Conservation (phyloP, 2,329 filamentous ascomycete species). For the Madurella fahalii region DNA sequence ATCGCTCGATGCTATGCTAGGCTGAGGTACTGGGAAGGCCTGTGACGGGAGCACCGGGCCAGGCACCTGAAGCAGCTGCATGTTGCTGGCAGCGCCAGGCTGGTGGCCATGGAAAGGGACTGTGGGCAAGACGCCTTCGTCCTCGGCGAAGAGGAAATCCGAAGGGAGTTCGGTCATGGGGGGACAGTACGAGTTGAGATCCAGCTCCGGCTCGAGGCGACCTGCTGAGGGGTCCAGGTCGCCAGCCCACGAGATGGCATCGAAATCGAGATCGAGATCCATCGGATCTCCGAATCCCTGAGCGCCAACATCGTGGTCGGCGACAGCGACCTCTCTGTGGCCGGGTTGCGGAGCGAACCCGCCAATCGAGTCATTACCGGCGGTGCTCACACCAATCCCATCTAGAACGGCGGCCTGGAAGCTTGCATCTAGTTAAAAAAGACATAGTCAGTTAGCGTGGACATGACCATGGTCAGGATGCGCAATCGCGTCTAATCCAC, state of each 20-base stretch:
- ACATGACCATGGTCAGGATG: neutral
- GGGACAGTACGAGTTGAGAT: neutral
- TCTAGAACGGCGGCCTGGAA: conserved; percentile 1
- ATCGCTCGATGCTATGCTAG: conserved; percentile 1
- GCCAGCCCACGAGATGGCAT: conserved; percentile 23
- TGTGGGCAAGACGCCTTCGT: conserved; percentile 19
- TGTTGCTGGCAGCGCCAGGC: neutral
- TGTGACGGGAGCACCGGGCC: neutral
- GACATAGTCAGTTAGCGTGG: neutral
- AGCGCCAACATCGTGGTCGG: neutral
- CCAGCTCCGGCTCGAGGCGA: conserved; percentile 7
- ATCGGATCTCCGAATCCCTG: conserved; percentile 23
- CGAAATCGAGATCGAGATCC: conserved; percentile 30
- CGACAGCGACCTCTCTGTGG: neutral
- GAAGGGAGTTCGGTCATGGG: conserved; percentile 6
- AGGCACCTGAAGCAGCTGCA: neutral
- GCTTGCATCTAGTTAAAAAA: neutral
- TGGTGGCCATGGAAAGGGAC: neutral
- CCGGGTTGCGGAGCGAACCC: neutral
- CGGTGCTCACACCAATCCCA: neutral
- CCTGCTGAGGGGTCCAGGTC: conserved; percentile 20
- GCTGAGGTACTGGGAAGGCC: neutral
- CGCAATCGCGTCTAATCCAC: neutral
- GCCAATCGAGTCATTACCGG: neutral
- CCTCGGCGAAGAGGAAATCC: conserved; percentile 23